Base-by-base conservation (phyloP, 1,284 basidiomycete species). In the Sanghuangporus sanghuang region DNA sequence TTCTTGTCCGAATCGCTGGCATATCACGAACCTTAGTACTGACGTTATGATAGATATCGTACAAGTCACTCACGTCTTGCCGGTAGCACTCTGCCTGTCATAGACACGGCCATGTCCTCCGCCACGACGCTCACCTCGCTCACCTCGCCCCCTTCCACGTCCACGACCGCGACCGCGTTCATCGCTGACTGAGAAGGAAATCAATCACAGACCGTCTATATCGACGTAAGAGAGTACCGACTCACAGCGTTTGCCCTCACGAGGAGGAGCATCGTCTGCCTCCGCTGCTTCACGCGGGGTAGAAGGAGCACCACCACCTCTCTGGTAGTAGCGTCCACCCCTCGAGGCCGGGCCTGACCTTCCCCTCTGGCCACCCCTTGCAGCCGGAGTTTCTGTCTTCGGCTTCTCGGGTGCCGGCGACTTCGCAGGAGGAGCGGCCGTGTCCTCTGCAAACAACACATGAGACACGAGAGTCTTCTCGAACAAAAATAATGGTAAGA, bases 1-100 rank as follows among this genome's bases (percentile, higher is more conserved):
- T 92, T 92, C 85, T 97, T 97, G 70, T 94, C 90, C 52, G 91
- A 89, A 78, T 97, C 95, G 74, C 89, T 93, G 2, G 27, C 3
- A 69, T 63, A 66, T 58, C 38, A 61, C 21, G 11, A 42, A 46
- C 56, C 54, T 67, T 61, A 70, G 69, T 54, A 72, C 14, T 55
- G 48, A 9, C 27, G 35, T 36, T n/a, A 38, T 18, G 12, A 16
- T 2, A 57, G 49, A 38, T 44, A 60, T 59, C 55, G 55, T 59
- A 48, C 58, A 57, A 49, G 46, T n/a, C 46, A 78, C 86, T 66
- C 70, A 89, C 89, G 79, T 85, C 78, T 86, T 91, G 75, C 89
- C 92, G 53, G 92, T 93, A 71, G 83, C 84, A 71, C 89, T 92
- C 78, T 95, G 93, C 75, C 81, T 89, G 79, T 95, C 92, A 71